Conservation (phyloP, 1,284 basidiomycete genomes). For the Neonothopanus nambi region DNA sequence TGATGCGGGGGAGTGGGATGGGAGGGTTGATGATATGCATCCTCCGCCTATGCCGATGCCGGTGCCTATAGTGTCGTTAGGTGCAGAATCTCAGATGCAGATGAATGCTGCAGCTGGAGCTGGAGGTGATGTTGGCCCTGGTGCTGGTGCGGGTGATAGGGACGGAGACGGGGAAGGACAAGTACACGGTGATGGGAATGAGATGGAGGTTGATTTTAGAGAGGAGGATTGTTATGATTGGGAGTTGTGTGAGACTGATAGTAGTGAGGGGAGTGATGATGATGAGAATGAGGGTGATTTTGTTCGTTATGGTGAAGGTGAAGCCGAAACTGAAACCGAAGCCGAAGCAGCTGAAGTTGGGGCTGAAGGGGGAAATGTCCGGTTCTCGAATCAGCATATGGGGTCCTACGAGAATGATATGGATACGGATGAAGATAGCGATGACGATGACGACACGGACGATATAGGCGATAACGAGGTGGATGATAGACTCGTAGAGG, state of each 20-base stretch:
- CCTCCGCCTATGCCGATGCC: background rate
- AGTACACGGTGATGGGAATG: no score
- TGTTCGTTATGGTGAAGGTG: no score
- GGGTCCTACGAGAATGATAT: background rate
- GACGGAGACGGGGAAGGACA: no score
- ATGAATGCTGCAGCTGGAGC: no score
- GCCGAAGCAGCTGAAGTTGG: no score
- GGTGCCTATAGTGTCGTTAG: no score
- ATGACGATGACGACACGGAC: background rate
- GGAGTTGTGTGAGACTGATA: slow-evolving; percentile 8
- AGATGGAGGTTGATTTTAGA: slow-evolving; percentile 6
- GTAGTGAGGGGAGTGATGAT: slow-evolving; percentile 5
- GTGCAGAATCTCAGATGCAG: no score
- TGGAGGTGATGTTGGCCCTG: no score
- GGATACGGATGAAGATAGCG: slow-evolving; percentile 4
- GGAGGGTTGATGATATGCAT: slow-evolving; percentile 2
- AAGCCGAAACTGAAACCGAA: no score
- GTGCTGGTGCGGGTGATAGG: no score
- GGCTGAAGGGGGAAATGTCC: no score
- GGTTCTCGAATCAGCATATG: no score
- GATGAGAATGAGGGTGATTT: background rate
- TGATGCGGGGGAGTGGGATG: slow-evolving; percentile 9
- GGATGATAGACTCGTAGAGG: background rate
- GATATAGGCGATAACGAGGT: slow-evolving; percentile 4
- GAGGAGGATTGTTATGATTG: slow-evolving; percentile 7